phyloP scores from a whole-genome alignment of 257 asterid species.

The Capsicum baccatum region DNA sequence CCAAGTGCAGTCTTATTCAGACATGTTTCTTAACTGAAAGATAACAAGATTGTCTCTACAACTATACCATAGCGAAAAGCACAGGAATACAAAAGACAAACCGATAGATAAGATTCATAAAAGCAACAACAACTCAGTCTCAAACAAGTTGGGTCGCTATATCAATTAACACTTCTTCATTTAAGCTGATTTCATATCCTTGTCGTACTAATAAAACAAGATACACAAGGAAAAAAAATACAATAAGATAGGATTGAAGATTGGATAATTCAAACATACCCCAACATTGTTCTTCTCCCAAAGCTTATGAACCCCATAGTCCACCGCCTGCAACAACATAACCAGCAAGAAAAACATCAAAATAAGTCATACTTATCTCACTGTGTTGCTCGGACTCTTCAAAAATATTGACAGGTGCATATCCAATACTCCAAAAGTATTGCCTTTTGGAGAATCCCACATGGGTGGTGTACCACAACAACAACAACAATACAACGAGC shows the following conservation, averaged over 20 bases:
- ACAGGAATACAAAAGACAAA: neutral
- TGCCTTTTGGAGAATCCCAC: neutral
- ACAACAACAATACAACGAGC: too few species aligned
- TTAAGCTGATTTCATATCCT: too few species aligned
- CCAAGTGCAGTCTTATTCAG: neutral
- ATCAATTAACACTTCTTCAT: too few species aligned
- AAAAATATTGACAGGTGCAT: neutral
- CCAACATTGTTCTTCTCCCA: slow-evolving; percentile 79
- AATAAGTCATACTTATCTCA: too few species aligned
- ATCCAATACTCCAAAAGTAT: neutral
- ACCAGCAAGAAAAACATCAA: slow-evolving; percentile 20
- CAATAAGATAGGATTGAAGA: too few species aligned
- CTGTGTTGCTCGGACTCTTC: neutral
- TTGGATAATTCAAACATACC: slow-evolving; percentile 45
- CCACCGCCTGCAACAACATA: slow-evolving; percentile 61
- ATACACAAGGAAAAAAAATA: too few species aligned
- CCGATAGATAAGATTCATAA: neutral
- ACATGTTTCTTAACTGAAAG: neutral
- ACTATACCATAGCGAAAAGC: neutral
- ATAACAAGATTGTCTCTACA: neutral
- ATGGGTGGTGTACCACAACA: too few species aligned
- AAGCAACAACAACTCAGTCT: too few species aligned
- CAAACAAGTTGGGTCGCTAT: too few species aligned
- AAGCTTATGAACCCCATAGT: slow-evolving; percentile 60
- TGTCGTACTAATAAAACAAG: too few species aligned